A percentile compares a stretch with the other conserved stretches of the same genome.
Conservation (phyloP, 805 yeast species). For the Nakazawaea molendinolei region DNA sequence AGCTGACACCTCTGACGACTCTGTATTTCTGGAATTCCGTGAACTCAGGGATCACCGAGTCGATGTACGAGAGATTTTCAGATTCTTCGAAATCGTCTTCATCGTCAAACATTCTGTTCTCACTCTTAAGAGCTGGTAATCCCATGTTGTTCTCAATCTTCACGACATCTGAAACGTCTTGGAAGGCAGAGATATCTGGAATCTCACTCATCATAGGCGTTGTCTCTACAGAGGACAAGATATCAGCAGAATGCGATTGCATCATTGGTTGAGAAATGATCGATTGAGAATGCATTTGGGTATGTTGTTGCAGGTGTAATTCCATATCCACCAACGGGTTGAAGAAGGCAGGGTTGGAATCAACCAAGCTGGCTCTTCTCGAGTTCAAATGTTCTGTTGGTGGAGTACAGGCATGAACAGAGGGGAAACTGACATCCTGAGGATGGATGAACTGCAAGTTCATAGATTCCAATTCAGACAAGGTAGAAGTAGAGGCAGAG, state of each 20-base stretch:
- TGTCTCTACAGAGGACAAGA: slow-evolving; percentile 8
- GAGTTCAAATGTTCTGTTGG: slow-evolving; percentile 13
- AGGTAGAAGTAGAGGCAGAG: slow-evolving; percentile 6
- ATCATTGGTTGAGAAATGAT: slow-evolving; percentile 1
- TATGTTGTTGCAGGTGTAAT: too few species aligned
- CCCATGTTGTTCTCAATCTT: neutral
- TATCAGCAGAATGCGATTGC: neutral
- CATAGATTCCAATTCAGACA: slow-evolving; percentile 10
- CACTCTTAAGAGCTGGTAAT: neutral
- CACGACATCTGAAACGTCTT: neutral
- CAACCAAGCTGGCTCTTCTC: slow-evolving; percentile 7
- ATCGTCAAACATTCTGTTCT: neutral
- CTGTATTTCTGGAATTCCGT: slow-evolving; percentile 23
- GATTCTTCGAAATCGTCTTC: slow-evolving; percentile 2
- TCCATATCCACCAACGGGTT: slow-evolving; percentile 13
- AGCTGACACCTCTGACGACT: slow-evolving; percentile 49
- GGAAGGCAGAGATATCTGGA: neutral
- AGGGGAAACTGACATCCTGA: slow-evolving; percentile 19
- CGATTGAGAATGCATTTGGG: slow-evolving; percentile 8
- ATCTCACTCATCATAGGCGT: slow-evolving; percentile 7
- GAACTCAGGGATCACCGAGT: slow-evolving; percentile 8
- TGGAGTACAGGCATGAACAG: slow-evolving; percentile 26
- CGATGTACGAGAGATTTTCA: too few species aligned
- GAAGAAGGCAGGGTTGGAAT: neutral
- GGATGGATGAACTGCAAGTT: slow-evolving; percentile 12